Evolutionary conservation across 371 early-diverging fungal genomes (phyloP).

Genomic region (Mucor lusitanicus): DNA sequence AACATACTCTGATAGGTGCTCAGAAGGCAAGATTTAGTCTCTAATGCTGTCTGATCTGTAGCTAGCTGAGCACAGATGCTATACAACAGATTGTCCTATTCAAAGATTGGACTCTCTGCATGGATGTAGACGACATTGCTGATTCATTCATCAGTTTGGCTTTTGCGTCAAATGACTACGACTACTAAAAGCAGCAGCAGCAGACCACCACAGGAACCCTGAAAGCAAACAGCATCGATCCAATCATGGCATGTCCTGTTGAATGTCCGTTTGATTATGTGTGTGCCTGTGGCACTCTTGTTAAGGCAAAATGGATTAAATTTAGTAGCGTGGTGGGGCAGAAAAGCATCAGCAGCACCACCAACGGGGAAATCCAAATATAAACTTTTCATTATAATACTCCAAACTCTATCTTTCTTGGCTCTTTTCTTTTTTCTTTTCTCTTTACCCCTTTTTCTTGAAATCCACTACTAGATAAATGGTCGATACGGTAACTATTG

Average conservation of each 20-base stretch:
- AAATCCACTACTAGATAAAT: neutral
- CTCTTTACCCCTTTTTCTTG: neutral
- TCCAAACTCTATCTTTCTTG: neutral
- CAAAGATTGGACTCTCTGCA: too few species aligned
- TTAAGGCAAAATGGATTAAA: neutral
- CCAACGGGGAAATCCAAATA: neutral
- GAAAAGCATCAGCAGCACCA: neutral
- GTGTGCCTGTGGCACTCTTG: neutral
- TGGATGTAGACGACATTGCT: too few species aligned
- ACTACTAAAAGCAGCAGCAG: neutral
- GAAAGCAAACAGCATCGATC: neutral
- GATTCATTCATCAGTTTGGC: too few species aligned
- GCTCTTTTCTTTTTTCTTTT: neutral
- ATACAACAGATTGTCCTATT: too few species aligned
- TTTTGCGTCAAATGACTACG: too few species aligned
- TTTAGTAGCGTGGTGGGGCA: neutral
- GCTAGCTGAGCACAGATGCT: too few species aligned
- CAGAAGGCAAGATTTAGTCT: too few species aligned
- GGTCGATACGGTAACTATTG: conserved; percentile 25
- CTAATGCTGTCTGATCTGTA: too few species aligned
- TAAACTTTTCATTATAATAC: neutral
- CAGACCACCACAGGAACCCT: neutral
- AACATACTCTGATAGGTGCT: too few species aligned
- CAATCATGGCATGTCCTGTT: neutral
- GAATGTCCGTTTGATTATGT: neutral